Evolutionary conservation across 2,329 filamentous ascomycete species (phyloP).

Genomic region (Seiridium cupressi): DNA sequence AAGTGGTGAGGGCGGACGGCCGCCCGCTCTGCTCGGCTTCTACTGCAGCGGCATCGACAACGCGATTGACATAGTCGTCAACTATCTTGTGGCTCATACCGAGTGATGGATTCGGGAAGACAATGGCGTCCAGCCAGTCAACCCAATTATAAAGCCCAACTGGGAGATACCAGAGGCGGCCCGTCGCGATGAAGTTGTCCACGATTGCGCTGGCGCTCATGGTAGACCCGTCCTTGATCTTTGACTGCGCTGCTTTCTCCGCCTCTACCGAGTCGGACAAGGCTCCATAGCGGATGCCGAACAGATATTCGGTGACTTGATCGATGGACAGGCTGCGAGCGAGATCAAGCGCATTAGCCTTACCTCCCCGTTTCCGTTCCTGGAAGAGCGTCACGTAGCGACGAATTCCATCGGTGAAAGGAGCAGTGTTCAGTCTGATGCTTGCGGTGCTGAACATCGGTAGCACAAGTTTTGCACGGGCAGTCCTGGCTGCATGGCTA

Average conservation of each 20-base stretch:
- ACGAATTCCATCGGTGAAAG: slow-evolving; percentile 40
- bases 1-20: slow-evolving; percentile 27
- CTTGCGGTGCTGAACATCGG: slow-evolving; percentile 46
- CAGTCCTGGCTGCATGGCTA: slow-evolving; percentile 36
- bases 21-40: slow-evolving; percentile 28
- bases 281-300: slow-evolving; percentile 42
- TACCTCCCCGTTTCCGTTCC: slow-evolving; percentile 24
- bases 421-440: slow-evolving; percentile 27
- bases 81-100: neutral
- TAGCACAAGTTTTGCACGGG: slow-evolving; percentile 47
- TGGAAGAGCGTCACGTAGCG: neutral
- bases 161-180: slow-evolving; percentile 51
- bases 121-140: neutral
- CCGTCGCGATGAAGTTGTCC: slow-evolving; percentile 52
- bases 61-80: neutral
- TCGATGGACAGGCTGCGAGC: slow-evolving; percentile 50
- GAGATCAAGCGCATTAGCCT: slow-evolving; percentile 47
- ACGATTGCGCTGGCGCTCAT: slow-evolving; percentile 39
- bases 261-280: neutral
- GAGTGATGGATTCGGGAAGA: neutral
- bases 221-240: neutral
- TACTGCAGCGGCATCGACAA: neutral
- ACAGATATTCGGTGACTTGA: slow-evolving; percentile 51
- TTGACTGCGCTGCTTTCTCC: neutral
- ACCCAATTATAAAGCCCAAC: neutral